Conservation (phyloP, 2,329 filamentous ascomycete species). For the Zymoseptoria ardabiliae region DNA sequence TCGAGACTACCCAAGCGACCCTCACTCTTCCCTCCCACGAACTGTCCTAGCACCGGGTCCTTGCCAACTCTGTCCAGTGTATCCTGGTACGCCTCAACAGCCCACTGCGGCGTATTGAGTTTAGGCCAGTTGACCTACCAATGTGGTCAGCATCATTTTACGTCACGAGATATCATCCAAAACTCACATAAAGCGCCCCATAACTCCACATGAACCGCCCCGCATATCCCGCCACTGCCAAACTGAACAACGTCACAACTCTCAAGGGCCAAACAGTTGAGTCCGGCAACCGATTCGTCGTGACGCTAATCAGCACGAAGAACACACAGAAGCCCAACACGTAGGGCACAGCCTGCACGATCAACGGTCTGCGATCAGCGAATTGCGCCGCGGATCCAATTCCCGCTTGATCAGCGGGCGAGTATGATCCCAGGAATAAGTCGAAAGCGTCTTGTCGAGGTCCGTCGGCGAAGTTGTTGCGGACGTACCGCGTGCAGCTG, state of each 20-base stretch:
- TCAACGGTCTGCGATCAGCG: constrained; percentile 72
- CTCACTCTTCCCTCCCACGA: constrained; percentile 70
- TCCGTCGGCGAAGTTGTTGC: constrained; percentile 92
- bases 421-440: constrained; percentile 81
- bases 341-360: constrained; percentile 92
- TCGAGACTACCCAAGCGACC: constrained; percentile 77
- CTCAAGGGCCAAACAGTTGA: constrained; percentile 73
- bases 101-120: constrained; percentile 80
- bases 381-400: constrained; percentile 70
- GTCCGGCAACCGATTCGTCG: constrained; percentile 65
- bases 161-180: background rate
- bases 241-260: constrained; percentile 73
- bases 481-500: constrained; percentile 78
- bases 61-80: constrained; percentile 75
- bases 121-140: constrained; percentile 94
- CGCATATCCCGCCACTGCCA: constrained; percentile 62
- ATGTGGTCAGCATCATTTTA: constrained; percentile 12
- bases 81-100: constrained; percentile 80
- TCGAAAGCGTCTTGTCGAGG: constrained; percentile 94
- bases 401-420: constrained; percentile 58
- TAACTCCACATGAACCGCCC: constrained; percentile 71
- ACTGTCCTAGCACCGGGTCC: constrained; percentile 69
- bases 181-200: constrained; percentile 88
- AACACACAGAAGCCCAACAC: constrained; percentile 79
- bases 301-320: constrained; percentile 66